Evolutionary conservation across 306 rosid species (phyloP), one percentile per base, ranked within the genome.

Genomic region (Vigna nakashimae): DNA sequence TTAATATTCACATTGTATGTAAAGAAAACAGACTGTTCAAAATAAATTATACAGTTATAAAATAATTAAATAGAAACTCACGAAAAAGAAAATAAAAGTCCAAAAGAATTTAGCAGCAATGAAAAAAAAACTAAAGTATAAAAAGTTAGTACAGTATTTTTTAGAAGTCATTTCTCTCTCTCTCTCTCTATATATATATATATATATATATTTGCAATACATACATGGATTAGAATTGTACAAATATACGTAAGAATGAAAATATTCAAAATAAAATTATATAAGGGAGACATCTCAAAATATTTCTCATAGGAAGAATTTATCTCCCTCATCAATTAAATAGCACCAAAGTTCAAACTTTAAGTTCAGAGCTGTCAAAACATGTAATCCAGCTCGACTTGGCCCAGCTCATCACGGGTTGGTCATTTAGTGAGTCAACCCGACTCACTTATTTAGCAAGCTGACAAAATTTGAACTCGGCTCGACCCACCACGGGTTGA

Each of bases 361-460:
- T 20, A 20, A 20, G 22, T 0, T 1, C 22, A 20, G 22, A 20
- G 1, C 22, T 20, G 22, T 20, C 22, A 20, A 20, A 20, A 20
- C 1, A 20, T 1, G 1, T 20, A 20, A 20, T 20, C 1, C 0
- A 0, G 1, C 1, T 20, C 22, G 22, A 20, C 0, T 0, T 20
- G 1, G 22, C 0, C 1, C 1, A 20, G 1, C 22, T 20, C 22
- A 20, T 1, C 22, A 20, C 1, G 22, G 0, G 22, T 20, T 20
- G 22, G 22, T 20, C 22, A 20, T 1, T 20, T 20, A 20, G 22
- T 20, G 1, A 20, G 22, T 0, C 22, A 20, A 20, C 1, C 22
- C 22, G 1, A 20, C 22, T 20, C 1, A 20, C 22, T 20, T 20
- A 20, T 20, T 20, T 20, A 20, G 22, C 1, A 1, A 20, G 22